phyloP scores from a whole-genome alignment of 495 filamentous ascomycete genomes.

The Emericellopsis terricola region DNA sequence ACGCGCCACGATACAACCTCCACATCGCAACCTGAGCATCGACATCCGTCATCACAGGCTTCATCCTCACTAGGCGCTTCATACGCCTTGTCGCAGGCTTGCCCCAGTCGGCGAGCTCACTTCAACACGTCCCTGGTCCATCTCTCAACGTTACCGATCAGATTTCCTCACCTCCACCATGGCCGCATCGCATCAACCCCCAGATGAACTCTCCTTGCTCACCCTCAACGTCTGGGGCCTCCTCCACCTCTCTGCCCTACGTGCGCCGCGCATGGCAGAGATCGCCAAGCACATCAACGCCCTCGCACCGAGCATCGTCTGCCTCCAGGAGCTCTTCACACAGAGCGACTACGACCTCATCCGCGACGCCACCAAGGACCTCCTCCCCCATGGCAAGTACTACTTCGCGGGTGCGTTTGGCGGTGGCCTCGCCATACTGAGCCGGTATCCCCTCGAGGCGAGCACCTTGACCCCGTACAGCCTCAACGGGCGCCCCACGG shows the following conservation, averaged over 20 bases:
- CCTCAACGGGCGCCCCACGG: constrained; percentile 84
- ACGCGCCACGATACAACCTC: too few relatives aligned
- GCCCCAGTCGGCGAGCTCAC: too few relatives aligned
- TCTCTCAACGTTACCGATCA: too few relatives aligned
- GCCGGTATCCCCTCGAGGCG: constrained; percentile 90
- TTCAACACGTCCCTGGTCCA: too few relatives aligned
- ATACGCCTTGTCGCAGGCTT: too few relatives aligned
- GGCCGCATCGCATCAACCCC: too few relatives aligned
- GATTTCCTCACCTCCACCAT: too few relatives aligned
- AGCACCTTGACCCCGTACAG: constrained; percentile 73
- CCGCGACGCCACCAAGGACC: constrained; percentile 48
- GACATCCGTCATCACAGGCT: too few relatives aligned
- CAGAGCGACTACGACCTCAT: constrained; percentile 78
- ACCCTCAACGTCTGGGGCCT: constrained; percentile 95
- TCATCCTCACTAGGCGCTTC: too few relatives aligned
- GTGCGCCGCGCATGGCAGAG: constrained; percentile 61
- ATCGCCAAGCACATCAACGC: constrained; percentile 62
- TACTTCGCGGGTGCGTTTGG: constrained; percentile 83
- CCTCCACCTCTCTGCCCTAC: constrained; percentile 67
- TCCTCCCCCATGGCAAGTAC: constrained; percentile 90
- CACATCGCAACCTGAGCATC: too few relatives aligned
- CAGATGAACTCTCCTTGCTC: constrained; percentile 50
- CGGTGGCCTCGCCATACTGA: constrained; percentile 80
- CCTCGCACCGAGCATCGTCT: constrained; percentile 65
- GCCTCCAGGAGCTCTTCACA: constrained; percentile 90